Percentiles rank a stretch among this genome's conserved stretches.
Evolutionary conservation across 306 rosid species (phyloP).

Genomic region (Heteromeles arbutifolia): DNA sequence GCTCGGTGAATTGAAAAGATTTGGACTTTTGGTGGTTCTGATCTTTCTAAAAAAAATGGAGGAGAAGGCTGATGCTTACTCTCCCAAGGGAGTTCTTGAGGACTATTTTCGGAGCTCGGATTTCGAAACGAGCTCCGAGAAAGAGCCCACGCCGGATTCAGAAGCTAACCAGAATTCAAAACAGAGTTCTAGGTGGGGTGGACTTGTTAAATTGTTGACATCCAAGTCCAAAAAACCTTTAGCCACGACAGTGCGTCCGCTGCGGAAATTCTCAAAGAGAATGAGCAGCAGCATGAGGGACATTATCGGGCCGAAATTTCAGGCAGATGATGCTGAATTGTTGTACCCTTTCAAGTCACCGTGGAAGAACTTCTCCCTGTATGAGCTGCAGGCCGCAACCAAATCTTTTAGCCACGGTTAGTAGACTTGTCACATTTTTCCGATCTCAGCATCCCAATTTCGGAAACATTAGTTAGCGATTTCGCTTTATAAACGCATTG

Average conservation of each 20-base stretch:
- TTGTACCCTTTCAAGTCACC: slow-evolving; percentile 43
- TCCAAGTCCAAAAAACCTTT: slow-evolving; percentile 46
- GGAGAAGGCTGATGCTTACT: slow-evolving; percentile 48
- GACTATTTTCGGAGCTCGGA: slow-evolving; percentile 82
- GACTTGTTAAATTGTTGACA: slow-evolving; percentile 42
- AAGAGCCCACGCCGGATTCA: slow-evolving; percentile 32
- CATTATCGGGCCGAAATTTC: slow-evolving; percentile 34
- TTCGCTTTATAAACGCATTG: slow-evolving; percentile 3
- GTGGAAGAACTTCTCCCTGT: slow-evolving; percentile 70
- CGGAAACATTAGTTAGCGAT: neutral
- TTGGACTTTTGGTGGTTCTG: slow-evolving; percentile 15
- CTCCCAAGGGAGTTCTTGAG: slow-evolving; percentile 79
- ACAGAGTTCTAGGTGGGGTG: slow-evolving; percentile 42
- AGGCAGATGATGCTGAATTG: slow-evolving; percentile 31
- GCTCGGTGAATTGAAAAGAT: neutral
- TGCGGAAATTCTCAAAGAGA: slow-evolving; percentile 48
- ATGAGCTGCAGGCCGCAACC: slow-evolving; percentile 68
- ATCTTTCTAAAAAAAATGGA: slow-evolving; percentile 35
- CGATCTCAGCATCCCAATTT: neutral
- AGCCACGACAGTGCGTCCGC: slow-evolving; percentile 51
- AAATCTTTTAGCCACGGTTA: slow-evolving; percentile 67
- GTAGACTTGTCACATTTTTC: neutral
- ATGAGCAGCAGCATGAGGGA: slow-evolving; percentile 70
- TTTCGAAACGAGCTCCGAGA: slow-evolving; percentile 66
- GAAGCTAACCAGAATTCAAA: slow-evolving; percentile 35